Conservation (phyloP, 345 rosid species). For the Barbarea vulgaris region DNA sequence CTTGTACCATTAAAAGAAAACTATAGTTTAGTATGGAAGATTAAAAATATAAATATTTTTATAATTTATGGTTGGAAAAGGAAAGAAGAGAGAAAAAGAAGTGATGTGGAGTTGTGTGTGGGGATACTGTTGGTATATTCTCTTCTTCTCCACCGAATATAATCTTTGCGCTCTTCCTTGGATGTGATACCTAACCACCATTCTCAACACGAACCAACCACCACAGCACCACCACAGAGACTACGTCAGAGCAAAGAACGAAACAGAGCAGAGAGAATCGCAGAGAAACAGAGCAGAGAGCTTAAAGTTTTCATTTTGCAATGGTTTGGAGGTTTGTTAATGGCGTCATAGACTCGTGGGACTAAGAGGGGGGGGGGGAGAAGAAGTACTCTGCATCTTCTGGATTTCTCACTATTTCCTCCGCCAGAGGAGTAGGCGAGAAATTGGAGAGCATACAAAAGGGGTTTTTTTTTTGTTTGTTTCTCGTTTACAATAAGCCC, state of each 20-base stretch:
- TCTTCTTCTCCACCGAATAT: conserved; percentile 35
- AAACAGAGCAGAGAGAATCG: background rate
- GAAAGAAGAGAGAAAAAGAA: conserved; percentile 27
- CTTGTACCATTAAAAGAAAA: background rate
- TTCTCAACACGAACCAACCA: background rate
- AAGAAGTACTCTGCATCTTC: conserved; percentile 43
- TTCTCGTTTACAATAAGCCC: background rate
- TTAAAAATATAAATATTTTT: too few species aligned
- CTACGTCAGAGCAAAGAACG: background rate
- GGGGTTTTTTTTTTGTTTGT: too few species aligned
- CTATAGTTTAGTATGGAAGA: background rate
- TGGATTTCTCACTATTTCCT: conserved; percentile 33
- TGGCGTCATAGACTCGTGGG: conserved; percentile 57
- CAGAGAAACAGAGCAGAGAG: background rate
- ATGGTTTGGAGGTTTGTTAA: conserved; percentile 60
- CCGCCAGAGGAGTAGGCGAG: conserved; percentile 30
- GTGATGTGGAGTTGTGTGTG: conserved; percentile 35
- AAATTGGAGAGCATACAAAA: background rate
- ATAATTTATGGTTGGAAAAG: conserved; percentile 3
- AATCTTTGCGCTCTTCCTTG: conserved; percentile 10
- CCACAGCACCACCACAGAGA: background rate
- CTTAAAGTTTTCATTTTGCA: conserved; percentile 6
- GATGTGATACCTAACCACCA: conserved; percentile 31
- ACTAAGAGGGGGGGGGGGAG: conserved; percentile 46
- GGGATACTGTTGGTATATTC: conserved; percentile 62